Evolutionary conservation across 495 filamentous ascomycete genomes (phyloP).

Genomic region (Pseudomonodictys pantanalensis): DNA sequence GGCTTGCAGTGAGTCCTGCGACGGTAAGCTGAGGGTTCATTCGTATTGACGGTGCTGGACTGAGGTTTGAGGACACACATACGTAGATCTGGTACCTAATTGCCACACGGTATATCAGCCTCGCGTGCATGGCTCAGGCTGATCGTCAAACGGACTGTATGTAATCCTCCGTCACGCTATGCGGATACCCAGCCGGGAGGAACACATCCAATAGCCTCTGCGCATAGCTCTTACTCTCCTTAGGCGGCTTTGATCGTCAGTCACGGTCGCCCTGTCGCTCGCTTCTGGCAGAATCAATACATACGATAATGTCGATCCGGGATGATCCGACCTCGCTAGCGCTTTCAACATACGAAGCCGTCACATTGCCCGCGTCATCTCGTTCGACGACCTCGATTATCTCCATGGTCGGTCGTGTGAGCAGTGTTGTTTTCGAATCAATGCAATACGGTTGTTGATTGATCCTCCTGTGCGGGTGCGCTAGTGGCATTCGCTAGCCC

Average conservation of each 20-base stretch:
- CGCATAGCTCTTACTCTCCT: conserved; percentile 36
- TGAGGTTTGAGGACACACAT: conserved; percentile 15
- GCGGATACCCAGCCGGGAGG: conserved; percentile 87
- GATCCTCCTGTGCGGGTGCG: too few relatives aligned
- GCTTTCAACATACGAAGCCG: too few relatives aligned
- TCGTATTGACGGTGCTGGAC: neutral
- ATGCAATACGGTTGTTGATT: too few relatives aligned
- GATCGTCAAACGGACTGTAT: conserved; percentile 53
- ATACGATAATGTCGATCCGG: too few relatives aligned
- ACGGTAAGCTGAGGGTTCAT: conserved; percentile 19
- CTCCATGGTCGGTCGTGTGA: too few relatives aligned
- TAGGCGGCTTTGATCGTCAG: conserved; percentile 28
- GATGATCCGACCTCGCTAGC: too few relatives aligned
- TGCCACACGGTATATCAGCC: neutral
- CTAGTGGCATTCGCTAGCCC: too few relatives aligned
- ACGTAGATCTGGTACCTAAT: conserved; percentile 74
- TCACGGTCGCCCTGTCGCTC: too few relatives aligned
- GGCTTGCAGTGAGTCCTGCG: conserved; percentile 93
- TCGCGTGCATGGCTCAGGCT: neutral
- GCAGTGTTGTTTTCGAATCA: too few relatives aligned
- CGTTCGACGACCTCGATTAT: too few relatives aligned
- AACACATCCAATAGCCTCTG: conserved; percentile 65
- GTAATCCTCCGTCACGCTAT: conserved; percentile 89
- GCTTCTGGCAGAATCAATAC: too few relatives aligned
- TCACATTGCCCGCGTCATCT: too few relatives aligned